Base-by-base conservation (phyloP, 2,329 filamentous ascomycete species). In the Elsinoe fawcettii region DNA sequence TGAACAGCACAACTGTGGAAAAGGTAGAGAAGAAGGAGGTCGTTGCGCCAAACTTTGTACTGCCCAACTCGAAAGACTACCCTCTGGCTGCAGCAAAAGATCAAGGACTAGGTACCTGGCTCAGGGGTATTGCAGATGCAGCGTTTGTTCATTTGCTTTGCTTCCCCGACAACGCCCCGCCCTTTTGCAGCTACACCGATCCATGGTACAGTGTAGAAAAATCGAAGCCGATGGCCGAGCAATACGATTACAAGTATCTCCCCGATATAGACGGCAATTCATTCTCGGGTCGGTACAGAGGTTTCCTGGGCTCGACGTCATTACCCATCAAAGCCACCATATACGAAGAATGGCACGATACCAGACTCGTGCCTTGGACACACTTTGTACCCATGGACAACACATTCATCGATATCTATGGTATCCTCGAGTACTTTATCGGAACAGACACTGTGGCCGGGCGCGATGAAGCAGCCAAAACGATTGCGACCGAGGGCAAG, bases 331-430 rank as follows among this genome's bases (percentile, higher is more conserved):
- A 92, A 72, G 82, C 85, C 5, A 90, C 88, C 0, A 74, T 92
- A 20, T 93, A 85, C 72, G 78, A 81, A 18, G 88, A 93, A 68
- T 93, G 88, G 88, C 88, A 91, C 66, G 87, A 91, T 67, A 75
- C 62, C 64, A 75, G 67, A 63, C 75, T 92, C 1, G 75, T 89
- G 1, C 78, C 86, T 0, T 93, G 88, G 88, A 82, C 83, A 65
- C 88, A 93, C 70, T 92, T 88, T 64, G 84, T 90, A 1, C 88
- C 88, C 14, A 84, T 92, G 79, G 86, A 90, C 66, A 87, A 81
- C 65, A 80, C 83, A 1, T 90, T 85, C 64, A 73, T 80, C 34
- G 88, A 91, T 63, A 79, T 87, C 64, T 90, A 84, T 60, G 83
- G 81, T 43, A 83, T 89, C 57, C 77, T 90, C 76, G 82, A 86